A percentile compares a stretch with the other conserved stretches of the same genome.
Evolutionary conservation across 805 yeast genomes (phyloP).

Genomic region (Lachancea cidri): DNA sequence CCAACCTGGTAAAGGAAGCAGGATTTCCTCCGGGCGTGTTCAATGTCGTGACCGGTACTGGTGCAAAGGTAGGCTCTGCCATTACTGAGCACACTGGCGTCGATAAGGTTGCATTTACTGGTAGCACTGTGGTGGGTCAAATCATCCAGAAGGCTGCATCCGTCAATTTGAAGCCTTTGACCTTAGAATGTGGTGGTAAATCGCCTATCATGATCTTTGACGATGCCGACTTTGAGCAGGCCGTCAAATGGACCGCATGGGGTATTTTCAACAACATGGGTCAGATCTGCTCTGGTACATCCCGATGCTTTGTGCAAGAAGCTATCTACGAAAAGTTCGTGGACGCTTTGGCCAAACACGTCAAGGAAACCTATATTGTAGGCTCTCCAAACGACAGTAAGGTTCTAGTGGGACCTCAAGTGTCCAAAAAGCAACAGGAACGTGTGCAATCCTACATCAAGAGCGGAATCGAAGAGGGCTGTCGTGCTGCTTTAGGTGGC

Average conservation of each 20-base stretch:
- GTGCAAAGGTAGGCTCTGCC: constrained; percentile 42
- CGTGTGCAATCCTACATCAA: constrained; percentile 42
- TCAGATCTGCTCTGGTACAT: constrained; percentile 61
- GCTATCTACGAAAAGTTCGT: constrained; percentile 48
- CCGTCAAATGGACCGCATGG: constrained; percentile 46
- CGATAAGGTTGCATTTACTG: constrained; percentile 51
- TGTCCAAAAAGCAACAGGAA: constrained; percentile 46
- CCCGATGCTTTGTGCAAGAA: constrained; percentile 54
- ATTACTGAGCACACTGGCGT: constrained; percentile 42
- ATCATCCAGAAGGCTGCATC: constrained; percentile 40
- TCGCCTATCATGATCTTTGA: constrained; percentile 44
- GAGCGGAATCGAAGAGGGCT: constrained; percentile 50
- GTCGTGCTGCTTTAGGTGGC: constrained; percentile 45
- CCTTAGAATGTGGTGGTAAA: constrained; percentile 51
- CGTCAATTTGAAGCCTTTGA: constrained; percentile 41
- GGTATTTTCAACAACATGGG: constrained; percentile 60
- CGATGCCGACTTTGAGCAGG: constrained; percentile 44
- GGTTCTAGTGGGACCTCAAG: constrained; percentile 50
- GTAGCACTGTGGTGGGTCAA: constrained; percentile 47
- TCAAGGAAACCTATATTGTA: constrained; percentile 35
- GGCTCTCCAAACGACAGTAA: constrained; percentile 43
- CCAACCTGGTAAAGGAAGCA: constrained; percentile 39
- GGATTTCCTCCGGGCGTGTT: constrained; percentile 49
- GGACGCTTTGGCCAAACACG: constrained; percentile 34
- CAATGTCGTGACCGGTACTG: constrained; percentile 42